Evolutionary conservation across 2,329 filamentous ascomycete species (phyloP).

Genomic region (Fonsecaea pedrosoi): DNA sequence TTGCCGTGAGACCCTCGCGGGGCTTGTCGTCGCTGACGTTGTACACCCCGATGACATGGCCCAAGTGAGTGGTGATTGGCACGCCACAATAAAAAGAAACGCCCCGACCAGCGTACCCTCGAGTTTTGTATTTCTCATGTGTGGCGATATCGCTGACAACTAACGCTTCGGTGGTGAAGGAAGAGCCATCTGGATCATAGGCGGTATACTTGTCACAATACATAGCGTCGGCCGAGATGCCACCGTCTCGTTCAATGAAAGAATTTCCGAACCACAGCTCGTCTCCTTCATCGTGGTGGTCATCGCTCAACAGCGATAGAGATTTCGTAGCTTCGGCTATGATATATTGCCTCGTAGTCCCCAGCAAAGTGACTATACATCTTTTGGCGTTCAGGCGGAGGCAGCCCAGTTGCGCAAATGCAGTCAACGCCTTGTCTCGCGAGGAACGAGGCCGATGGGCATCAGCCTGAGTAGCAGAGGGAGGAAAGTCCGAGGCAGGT

Average conservation of each 20-base stretch:
- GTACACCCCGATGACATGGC: constrained; percentile 66
- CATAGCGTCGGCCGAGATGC: constrained; percentile 43
- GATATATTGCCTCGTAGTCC: constrained; percentile 55
- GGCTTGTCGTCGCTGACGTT: constrained; percentile 66
- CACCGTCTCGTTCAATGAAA: constrained; percentile 42
- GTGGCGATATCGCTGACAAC: constrained; percentile 50
- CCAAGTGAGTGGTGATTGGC: constrained; percentile 64
- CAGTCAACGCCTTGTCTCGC: constrained; percentile 51
- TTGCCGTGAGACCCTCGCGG: constrained; percentile 57
- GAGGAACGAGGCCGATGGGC: constrained; percentile 42
- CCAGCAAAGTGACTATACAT: constrained; percentile 60
- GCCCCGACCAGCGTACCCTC: constrained; percentile 46
- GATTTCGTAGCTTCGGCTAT: constrained; percentile 59
- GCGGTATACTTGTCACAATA: constrained; percentile 29
- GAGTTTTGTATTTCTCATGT: constrained; percentile 48
- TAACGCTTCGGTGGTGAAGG: constrained; percentile 33
- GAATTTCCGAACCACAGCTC: constrained; percentile 43
- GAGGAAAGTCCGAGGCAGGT: constrained; percentile 19
- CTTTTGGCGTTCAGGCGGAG: constrained; percentile 53
- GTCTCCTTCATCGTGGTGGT: constrained; percentile 42
- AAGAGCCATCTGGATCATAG: constrained; percentile 29
- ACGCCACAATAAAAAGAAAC: constrained; percentile 65
- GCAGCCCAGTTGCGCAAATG: constrained; percentile 59
- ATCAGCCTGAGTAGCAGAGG: constrained; percentile 22
- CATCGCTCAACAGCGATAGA: constrained; percentile 47